Conservation (phyloP, 257 asterid genomes). For the Coffea eugenioides region DNA sequence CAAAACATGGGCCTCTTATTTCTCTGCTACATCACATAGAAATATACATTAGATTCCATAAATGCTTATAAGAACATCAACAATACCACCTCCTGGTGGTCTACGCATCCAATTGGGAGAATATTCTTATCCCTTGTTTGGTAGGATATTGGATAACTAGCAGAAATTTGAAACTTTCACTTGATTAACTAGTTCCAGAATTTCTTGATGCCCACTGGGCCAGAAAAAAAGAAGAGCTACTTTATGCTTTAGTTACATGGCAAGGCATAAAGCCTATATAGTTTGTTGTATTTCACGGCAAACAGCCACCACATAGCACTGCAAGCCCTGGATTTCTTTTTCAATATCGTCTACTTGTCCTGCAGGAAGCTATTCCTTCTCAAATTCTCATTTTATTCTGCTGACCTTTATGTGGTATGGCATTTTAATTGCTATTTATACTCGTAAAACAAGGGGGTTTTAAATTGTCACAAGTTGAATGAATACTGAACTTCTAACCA, state of each 20-base stretch:
- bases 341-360: background rate
- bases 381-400: background rate
- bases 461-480: background rate
- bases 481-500: background rate
- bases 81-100: background rate
- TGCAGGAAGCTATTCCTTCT: constrained; percentile 10
- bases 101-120: background rate
- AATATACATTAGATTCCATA: constrained; percentile 5
- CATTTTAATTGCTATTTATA: background rate
- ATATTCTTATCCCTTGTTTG: constrained; percentile 1
- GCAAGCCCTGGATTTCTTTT: background rate
- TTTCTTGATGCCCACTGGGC: background rate
- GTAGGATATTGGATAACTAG: background rate
- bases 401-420: background rate
- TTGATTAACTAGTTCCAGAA: background rate
- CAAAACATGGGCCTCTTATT: background rate
- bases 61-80: constrained; percentile 3
- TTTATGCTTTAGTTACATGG: background rate
- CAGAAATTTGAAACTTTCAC: background rate
- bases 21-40: background rate
- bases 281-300: background rate
- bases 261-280: background rate
- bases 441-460: background rate
- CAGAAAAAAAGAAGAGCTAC: too few relatives aligned
- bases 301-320: background rate